phyloP scores from a whole-genome alignment of 176 grass and related monocot genomes.

The Luzula sylvatica region DNA sequence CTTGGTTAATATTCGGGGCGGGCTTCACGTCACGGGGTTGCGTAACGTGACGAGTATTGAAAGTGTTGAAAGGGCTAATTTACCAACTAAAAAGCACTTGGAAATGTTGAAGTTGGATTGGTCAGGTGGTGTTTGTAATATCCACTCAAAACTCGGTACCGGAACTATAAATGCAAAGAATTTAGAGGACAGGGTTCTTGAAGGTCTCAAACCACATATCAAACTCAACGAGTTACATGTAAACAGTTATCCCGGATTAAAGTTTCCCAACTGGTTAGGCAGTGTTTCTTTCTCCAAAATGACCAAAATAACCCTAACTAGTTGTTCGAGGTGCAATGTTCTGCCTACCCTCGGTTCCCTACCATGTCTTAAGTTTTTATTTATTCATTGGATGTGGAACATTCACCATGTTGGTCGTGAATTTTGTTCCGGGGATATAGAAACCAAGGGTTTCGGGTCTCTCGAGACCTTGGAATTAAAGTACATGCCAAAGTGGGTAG shows the following conservation, averaged over 20 bases:
- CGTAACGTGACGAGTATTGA: neutral
- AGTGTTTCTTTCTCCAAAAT: slow-evolving; percentile 23
- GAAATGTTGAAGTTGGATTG: slow-evolving; percentile 6
- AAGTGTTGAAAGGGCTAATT: slow-evolving; percentile 15
- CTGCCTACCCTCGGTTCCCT: slow-evolving; percentile 30
- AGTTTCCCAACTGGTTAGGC: slow-evolving; percentile 31
- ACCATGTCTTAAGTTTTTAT: slow-evolving; percentile 19
- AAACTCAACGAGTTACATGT: slow-evolving; percentile 21
- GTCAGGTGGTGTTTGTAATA: neutral
- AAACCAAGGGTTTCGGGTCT: slow-evolving; percentile 17
- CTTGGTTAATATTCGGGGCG: slow-evolving; percentile 27
- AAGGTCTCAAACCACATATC: slow-evolving; percentile 26
- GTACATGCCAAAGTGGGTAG: slow-evolving; percentile 24
- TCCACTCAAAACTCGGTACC: neutral
- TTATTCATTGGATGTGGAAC: slow-evolving; percentile 1
- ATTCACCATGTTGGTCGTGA: slow-evolving; percentile 24
- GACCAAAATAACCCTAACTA: slow-evolving; percentile 18
- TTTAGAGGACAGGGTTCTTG: slow-evolving; percentile 23
- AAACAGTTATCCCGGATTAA: slow-evolving; percentile 15
- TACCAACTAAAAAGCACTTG: slow-evolving; percentile 18
- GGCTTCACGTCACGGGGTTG: slow-evolving; percentile 22
- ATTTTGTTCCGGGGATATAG: slow-evolving; percentile 15
- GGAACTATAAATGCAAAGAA: neutral
- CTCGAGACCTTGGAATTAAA: slow-evolving; percentile 23
- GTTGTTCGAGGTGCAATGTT: slow-evolving; percentile 13